phyloP scores from a whole-genome alignment of 1,284 basidiomycete species.

The Anthracocystis setariae region DNA sequence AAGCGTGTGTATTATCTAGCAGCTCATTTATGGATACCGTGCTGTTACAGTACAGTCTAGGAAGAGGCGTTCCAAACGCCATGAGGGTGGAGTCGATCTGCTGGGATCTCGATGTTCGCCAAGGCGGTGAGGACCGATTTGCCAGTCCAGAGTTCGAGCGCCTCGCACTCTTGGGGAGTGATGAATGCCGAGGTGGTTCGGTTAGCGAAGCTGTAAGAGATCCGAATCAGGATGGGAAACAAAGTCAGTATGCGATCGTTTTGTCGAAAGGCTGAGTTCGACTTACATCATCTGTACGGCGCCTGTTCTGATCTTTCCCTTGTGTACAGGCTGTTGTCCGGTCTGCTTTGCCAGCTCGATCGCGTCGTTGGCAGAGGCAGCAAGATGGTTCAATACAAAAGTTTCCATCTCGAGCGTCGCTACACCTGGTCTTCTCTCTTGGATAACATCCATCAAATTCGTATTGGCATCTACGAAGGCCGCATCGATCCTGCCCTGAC shows the following conservation, averaged over 20 bases:
- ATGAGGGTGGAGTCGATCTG: slow-evolving; percentile 46
- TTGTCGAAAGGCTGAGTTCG: no score
- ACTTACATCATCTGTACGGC: slow-evolving; percentile 78
- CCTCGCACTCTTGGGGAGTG: slow-evolving; percentile 75
- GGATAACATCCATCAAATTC: slow-evolving; percentile 74
- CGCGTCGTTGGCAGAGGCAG: slow-evolving; percentile 45
- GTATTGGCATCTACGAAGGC: slow-evolving; percentile 81
- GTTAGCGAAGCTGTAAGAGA: slow-evolving; percentile 75
- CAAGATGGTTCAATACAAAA: slow-evolving; percentile 63
- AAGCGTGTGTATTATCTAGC: not conserved
- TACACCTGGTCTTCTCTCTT: slow-evolving; percentile 29
- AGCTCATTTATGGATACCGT: not conserved
- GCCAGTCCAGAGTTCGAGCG: slow-evolving; percentile 77
- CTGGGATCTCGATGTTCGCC: slow-evolving; percentile 40
- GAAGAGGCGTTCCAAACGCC: slow-evolving; percentile 42
- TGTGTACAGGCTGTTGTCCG: slow-evolving; percentile 33
- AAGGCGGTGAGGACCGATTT: slow-evolving; percentile 72
- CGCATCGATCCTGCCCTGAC: slow-evolving; percentile 78
- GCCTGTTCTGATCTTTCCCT: slow-evolving; percentile 75
- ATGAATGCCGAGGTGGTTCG: slow-evolving; percentile 81
- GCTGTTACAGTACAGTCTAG: not conserved
- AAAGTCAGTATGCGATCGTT: not conserved
- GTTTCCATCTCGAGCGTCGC: slow-evolving; percentile 72
- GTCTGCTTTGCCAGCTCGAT: slow-evolving; percentile 23
- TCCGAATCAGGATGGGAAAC: not conserved